Percentiles rank a stretch among this genome's conserved stretches.
phyloP scores from a whole-genome alignment of 768 basidiomycete species.

The Amanita pseudoporphyria region DNA sequence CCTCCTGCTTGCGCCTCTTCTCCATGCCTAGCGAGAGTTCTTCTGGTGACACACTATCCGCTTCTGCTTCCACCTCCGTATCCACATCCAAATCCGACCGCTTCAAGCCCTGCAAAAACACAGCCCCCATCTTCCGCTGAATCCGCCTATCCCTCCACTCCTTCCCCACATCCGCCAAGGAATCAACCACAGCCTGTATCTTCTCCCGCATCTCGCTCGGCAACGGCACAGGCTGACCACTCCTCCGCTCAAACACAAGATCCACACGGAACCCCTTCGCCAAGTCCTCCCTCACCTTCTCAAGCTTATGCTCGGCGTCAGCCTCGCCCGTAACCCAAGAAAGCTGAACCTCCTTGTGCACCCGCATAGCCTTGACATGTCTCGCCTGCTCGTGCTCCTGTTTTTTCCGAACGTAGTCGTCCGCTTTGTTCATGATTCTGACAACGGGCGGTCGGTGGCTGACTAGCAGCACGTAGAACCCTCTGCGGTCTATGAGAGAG shows the following conservation, averaged over 20 bases:
- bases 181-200: conserved; percentile 30
- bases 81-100: neutral
- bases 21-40: neutral
- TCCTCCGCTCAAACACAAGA: conserved; percentile 45
- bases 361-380: conserved; percentile 20
- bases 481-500: conserved; percentile 27
- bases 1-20: too few relatives aligned
- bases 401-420: conserved; percentile 27
- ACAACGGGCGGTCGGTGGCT: conserved; percentile 47
- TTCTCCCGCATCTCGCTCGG: conserved; percentile 32
- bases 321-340: conserved; percentile 53
- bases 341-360: conserved; percentile 60
- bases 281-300: conserved; percentile 46
- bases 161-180: conserved; percentile 37
- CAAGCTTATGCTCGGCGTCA: conserved; percentile 60
- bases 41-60: too few relatives aligned
- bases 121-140: conserved; percentile 23
- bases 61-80: too few relatives aligned
- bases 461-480: conserved; percentile 48
- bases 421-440: conserved; percentile 40
- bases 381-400: conserved; percentile 27
- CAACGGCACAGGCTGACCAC: conserved; percentile 20
- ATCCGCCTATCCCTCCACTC: conserved; percentile 43
- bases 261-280: conserved; percentile 50
- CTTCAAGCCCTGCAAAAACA: conserved; percentile 33